A percentile compares a stretch with the other conserved stretches of the same genome.
These are phyloP conservation scores for Phialophora chinensis DNA, from an alignment of 2,329 filamentous ascomycete species.

Conservation along the genomic window DNA sequence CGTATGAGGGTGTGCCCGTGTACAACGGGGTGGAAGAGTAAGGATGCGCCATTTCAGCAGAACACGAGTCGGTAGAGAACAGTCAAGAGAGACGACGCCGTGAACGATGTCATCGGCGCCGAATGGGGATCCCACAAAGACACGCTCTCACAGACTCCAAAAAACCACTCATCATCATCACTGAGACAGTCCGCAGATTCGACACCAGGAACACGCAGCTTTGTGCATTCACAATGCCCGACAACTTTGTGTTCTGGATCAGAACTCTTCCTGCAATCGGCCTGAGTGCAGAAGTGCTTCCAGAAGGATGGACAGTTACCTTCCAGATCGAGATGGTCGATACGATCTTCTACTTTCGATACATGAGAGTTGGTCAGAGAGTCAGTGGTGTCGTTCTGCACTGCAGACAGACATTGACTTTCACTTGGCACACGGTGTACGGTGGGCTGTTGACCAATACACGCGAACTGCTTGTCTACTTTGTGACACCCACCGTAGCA, in stretches of 20 bases:
- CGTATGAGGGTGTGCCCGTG: conserved; percentile 40
- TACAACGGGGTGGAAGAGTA: conserved; percentile 46
- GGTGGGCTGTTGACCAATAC: background rate
- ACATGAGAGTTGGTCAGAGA: background rate
- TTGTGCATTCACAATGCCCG: conserved; percentile 8
- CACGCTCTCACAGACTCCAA: conserved; percentile 19
- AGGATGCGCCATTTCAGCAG: conserved; percentile 45
- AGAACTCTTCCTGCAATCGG: background rate
- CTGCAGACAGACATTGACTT: background rate
- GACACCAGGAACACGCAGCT: conserved; percentile 2
- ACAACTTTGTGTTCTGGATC: conserved; percentile 2
- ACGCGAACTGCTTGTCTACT: background rate
- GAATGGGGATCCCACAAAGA: conserved; percentile 17
- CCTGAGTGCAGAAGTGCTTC: background rate
- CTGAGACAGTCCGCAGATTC: conserved; percentile 18
- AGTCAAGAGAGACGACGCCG: conserved; percentile 10
- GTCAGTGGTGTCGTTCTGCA: background rate
- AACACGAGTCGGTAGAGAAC: conserved; percentile 17
- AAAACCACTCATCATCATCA: conserved; percentile 29
- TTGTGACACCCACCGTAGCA: conserved; percentile 9
- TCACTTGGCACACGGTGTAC: conserved; percentile 14
- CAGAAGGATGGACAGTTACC: background rate
- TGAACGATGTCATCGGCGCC: conserved; percentile 18
- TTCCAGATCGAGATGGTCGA: conserved; percentile 12
- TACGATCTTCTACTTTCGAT: conserved; percentile 8